These are phyloP conservation scores for Debaryomyces sp. DNA, from an alignment of 1,139 yeast genomes.

Conservation along the genomic window DNA sequence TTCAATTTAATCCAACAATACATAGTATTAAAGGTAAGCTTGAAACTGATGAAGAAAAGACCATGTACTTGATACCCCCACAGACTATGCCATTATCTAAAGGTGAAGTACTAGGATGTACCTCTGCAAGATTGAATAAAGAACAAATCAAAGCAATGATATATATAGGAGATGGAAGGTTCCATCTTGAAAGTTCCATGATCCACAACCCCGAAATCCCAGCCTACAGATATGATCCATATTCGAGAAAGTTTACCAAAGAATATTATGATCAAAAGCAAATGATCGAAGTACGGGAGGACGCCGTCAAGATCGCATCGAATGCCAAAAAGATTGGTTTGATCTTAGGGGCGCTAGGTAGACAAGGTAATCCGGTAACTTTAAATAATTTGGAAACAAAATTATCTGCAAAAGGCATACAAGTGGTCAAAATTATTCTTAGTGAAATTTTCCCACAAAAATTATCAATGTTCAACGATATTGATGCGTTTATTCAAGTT, in stretches of 20 bases:
- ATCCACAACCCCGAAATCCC: constrained; percentile 93
- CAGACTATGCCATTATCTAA: constrained; percentile 91
- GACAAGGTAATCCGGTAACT: constrained; percentile 90
- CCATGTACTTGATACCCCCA: constrained; percentile 75
- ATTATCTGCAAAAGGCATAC: constrained; percentile 56
- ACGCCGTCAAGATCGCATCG: constrained; percentile 66
- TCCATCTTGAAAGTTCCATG: constrained; percentile 95
- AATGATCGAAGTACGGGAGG: constrained; percentile 70
- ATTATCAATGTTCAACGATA: constrained; percentile 89
- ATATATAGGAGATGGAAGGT: constrained; percentile 94
- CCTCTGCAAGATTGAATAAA: constrained; percentile 76
- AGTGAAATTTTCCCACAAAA: constrained; percentile 95
- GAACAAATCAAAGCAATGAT: constrained; percentile 75
- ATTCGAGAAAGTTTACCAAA: constrained; percentile 83
- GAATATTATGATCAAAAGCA: constrained; percentile 89
- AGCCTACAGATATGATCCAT: constrained; percentile 94
- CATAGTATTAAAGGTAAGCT: constrained; percentile 73
- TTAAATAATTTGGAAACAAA: constrained; percentile 62
- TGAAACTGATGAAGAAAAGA: constrained; percentile 49
- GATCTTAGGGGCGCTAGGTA: constrained; percentile 91
- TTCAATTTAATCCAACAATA: constrained; percentile 93
- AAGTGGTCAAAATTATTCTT: constrained; percentile 78
- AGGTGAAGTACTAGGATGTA: constrained; percentile 96
- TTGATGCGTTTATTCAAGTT: constrained; percentile 95
- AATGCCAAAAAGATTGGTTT: constrained; percentile 74